Base-by-base conservation (phyloP, 2,329 filamentous ascomycete species). In the Epichloe amarillans region DNA sequence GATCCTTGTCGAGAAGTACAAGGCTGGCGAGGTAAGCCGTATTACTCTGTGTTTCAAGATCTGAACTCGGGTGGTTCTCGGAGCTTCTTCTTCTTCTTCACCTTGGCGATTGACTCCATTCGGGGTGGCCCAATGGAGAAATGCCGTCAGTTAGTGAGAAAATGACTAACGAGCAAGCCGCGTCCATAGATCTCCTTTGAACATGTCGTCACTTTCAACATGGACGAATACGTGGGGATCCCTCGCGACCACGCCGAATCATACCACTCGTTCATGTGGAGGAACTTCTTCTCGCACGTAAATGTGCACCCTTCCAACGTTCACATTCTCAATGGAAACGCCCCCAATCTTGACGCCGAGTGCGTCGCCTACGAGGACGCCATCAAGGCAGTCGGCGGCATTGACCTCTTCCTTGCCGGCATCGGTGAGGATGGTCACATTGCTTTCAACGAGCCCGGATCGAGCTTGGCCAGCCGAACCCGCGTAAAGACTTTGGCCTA, bases 181-280 rank as follows among this genome's bases (percentile, higher is more conserved):
- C 38, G 19, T 23, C 11, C 19, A 2, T 15, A 87, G 63, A 82
- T 94, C 61, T 91, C 87, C 1, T 94, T 94, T 65, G 82, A 84
- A 62, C 80, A 94, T 83, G 86, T 94, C 61, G 79, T 93, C 63
- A 94, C 88, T 26, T 94, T 94, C 75, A 93, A 93, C 69, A 93
- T 93, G 88, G 88, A 94, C 69, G 88, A 94, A 70, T 94, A 94
- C 62, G 86, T 93, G 57, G 86, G 84, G 52, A 78, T 94, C 55
- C 83, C 87, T 36, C 81, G 86, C 61, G 86, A 90, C 60, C 86
- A 94, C 64, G 82, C 86, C 12, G 83, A 93, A 66, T 88, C 83
- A 61, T 94, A 94, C 69, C 88, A 94, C 71, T 86, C 83, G 57
- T 94, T 93, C 73, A 93, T 94, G 88, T 94, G 89, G 78, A 87